Evolutionary conservation across 2,329 filamentous ascomycete genomes (phyloP), one percentile per base, ranked within the genome.

Genomic region (Calonectria honghensis): DNA sequence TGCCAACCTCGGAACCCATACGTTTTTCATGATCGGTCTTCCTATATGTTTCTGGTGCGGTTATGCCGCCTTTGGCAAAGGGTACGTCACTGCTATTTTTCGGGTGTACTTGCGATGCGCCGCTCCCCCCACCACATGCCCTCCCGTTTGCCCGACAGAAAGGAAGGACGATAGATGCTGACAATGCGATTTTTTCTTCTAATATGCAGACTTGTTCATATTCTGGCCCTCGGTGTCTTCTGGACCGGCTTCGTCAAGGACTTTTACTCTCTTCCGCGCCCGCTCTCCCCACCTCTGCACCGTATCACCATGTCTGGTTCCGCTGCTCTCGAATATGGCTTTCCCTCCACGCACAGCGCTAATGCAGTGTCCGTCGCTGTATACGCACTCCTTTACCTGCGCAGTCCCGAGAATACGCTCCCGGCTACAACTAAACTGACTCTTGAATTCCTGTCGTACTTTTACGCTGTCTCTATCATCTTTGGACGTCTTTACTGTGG

Each of bases 231-330:
- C 18, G 95, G 95, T 51, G 95, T 96, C 78, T 96, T 96, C 86
- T 94, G 94, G 85, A 98, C 95, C 72, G 97, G 97, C 73, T 98
- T 98, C 84, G 86, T 98, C 81, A 99, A 99, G 84, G 97, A 99
- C 85, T 90, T 98, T 85, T 91, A 96, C 81, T 98, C 97, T 81
- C 91, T 99, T 24, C 97, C 97, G 18, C 92, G 97, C 35, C 97
- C 97, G 1, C 88, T 98, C 29, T 98, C 96, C 5, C 97, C 97
- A 27, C 97, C 97, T 1, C 89, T 99, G 20, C 93, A 97, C 74
- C 93, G 97, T 68, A 98, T 99, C 84, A 98, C 96, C 78, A 98
- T 98, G 96, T 98, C 96, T 66, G 96, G 96, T 4, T 98, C 95
- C 6, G 96, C 95, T 4, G 96, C 96, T 13, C 90, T 99, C 70